phyloP scores from a whole-genome alignment of 768 basidiomycete species.

The Mycena kentingensis region DNA sequence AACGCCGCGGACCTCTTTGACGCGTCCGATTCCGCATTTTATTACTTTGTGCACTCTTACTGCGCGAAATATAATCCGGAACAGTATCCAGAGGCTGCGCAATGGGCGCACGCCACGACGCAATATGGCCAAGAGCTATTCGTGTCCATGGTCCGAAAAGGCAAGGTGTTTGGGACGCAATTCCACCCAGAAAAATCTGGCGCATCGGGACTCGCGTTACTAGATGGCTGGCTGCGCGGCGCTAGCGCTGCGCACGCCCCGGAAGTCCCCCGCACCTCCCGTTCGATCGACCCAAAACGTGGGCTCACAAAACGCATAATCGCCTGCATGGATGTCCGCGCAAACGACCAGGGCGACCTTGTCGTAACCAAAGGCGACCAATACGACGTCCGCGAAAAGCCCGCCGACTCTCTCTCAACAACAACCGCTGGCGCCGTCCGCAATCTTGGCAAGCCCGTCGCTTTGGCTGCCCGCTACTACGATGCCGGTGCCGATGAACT shows the following conservation, averaged over 20 bases:
- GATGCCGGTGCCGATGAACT: slow-evolving; percentile 90
- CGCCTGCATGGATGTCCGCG: slow-evolving; percentile 96
- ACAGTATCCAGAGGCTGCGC: slow-evolving; percentile 53
- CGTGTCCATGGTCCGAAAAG: slow-evolving; percentile 78
- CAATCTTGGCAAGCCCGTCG: slow-evolving; percentile 96
- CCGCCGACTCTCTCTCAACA: slow-evolving; percentile 34
- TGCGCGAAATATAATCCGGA: slow-evolving; percentile 73
- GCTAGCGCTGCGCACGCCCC: slow-evolving; percentile 44
- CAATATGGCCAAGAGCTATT: slow-evolving; percentile 95
- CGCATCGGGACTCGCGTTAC: slow-evolving; percentile 75
- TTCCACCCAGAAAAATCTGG: slow-evolving; percentile 99
- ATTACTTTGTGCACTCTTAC: slow-evolving; percentile 98
- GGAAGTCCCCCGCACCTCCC: slow-evolving; percentile 36
- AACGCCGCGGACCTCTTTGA: slow-evolving; percentile 70
- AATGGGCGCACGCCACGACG: slow-evolving; percentile 84
- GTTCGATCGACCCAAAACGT: slow-evolving; percentile 50
- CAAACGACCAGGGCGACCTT: slow-evolving; percentile 94
- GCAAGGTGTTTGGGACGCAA: slow-evolving; percentile 89
- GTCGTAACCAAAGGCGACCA: slow-evolving; percentile 99
- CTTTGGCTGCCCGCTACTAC: slow-evolving; percentile 86
- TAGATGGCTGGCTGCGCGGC: slow-evolving; percentile 77
- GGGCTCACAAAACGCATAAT: slow-evolving; percentile 91
- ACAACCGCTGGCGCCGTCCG: slow-evolving; percentile 77
- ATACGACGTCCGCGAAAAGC: slow-evolving; percentile 95
- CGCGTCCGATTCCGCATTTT: slow-evolving; percentile 58